Percentiles rank a stretch among this genome's conserved stretches.
Evolutionary conservation across 148 eudicot species (phyloP).

Genomic region (Linanthus parryae): DNA sequence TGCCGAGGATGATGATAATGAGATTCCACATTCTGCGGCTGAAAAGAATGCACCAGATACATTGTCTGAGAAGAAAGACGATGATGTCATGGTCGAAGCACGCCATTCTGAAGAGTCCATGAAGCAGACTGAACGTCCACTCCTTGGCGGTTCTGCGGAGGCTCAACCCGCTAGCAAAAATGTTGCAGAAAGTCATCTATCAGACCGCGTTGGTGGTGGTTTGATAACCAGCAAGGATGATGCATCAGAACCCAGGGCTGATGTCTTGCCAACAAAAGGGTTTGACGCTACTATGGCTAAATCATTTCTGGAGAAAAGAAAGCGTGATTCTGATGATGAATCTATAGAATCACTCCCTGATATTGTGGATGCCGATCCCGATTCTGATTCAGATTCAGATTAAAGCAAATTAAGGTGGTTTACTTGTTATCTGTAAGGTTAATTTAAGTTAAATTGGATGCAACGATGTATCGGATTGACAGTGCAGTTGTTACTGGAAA

Average conservation of each 20-base stretch:
- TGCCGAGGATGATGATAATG: constrained; percentile 28
- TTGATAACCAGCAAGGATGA: neutral
- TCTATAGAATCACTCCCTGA: constrained; percentile 35
- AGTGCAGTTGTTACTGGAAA: no score
- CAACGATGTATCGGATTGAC: no score
- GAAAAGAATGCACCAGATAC: constrained; percentile 7
- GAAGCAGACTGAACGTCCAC: constrained; percentile 4
- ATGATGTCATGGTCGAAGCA: constrained; percentile 29
- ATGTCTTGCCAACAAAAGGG: neutral
- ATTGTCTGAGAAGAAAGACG: constrained; percentile 12
- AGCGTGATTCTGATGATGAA: constrained; percentile 8
- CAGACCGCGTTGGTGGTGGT: constrained; percentile 7
- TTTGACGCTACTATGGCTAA: constrained; percentile 1
- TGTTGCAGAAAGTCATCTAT: constrained; percentile 4
- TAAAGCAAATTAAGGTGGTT: neutral
- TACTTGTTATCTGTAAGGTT: no score
- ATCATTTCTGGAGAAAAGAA: constrained; percentile 3
- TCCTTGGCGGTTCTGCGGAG: constrained; percentile 5
- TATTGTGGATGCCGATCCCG: constrained; percentile 44
- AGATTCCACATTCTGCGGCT: constrained; percentile 17
- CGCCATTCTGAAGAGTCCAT: constrained; percentile 9
- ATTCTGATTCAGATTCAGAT: constrained; percentile 31
- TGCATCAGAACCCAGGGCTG: constrained; percentile 1
- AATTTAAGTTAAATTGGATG: no score
- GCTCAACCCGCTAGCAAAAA: constrained; percentile 7